These are phyloP conservation scores for Pythium dissotocum DNA, from an alignment of 352 stramenopile species.

Conservation along the genomic window DNA sequence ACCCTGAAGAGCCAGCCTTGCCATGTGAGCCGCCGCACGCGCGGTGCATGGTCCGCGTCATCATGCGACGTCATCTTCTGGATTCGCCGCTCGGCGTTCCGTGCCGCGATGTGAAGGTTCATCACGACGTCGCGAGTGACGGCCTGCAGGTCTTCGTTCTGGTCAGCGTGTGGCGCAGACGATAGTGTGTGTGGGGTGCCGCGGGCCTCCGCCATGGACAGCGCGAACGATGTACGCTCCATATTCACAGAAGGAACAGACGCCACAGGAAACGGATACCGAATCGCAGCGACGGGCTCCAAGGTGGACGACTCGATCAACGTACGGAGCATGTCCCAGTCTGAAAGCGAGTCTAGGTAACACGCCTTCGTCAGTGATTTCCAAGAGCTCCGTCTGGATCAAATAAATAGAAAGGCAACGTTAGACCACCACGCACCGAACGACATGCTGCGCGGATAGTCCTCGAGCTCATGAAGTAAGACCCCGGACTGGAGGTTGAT, in stretches of 20 bases:
- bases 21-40: slow-evolving; percentile 3
- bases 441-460: slow-evolving; percentile 22
- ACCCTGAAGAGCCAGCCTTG: slow-evolving; percentile 17
- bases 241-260: background rate
- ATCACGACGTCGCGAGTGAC: slow-evolving; percentile 22
- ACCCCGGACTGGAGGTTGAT: slow-evolving; percentile 28
- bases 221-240: slow-evolving; percentile 14
- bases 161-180: slow-evolving; percentile 3
- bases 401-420: background rate
- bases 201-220: slow-evolving; percentile 19
- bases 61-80: slow-evolving; percentile 4
- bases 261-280: slow-evolving; percentile 4
- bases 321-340: slow-evolving; percentile 24
- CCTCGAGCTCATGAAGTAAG: slow-evolving; percentile 27
- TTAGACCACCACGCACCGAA: slow-evolving; percentile 14
- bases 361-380: slow-evolving; percentile 1
- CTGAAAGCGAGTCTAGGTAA: slow-evolving; percentile 14
- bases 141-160: slow-evolving; percentile 7
- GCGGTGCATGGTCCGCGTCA: background rate
- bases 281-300: slow-evolving; percentile 3
- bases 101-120: slow-evolving; percentile 27
- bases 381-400: background rate
- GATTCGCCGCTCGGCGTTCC: slow-evolving; percentile 20
- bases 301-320: background rate
- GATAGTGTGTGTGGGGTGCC: slow-evolving; percentile 11